Percentiles rank a stretch among this genome's conserved stretches.
Evolutionary conservation across 306 rosid genomes (phyloP).

Genomic region (Herpetospermum pedunculosum): DNA sequence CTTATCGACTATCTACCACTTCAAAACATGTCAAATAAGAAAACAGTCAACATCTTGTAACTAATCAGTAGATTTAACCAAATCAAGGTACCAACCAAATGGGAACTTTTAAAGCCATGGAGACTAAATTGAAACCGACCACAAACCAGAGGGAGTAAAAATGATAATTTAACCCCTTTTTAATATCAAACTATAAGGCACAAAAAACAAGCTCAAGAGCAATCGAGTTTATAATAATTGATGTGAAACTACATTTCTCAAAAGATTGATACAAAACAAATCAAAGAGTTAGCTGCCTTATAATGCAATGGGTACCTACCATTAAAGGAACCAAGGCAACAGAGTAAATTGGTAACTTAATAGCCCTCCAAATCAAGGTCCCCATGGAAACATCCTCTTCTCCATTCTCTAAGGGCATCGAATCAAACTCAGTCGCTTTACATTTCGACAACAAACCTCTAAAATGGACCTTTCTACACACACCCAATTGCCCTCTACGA

Average conservation of each 20-base stretch:
- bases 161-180: not conserved
- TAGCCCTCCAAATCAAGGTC: constrained; percentile 74
- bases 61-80: not conserved
- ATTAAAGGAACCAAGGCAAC: constrained; percentile 87
- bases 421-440: constrained; percentile 11
- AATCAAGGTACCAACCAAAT: not conserved
- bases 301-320: constrained; percentile 27
- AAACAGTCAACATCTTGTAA: not conserved
- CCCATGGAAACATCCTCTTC: constrained; percentile 30
- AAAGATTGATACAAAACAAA: not conserved
- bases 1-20: not conserved
- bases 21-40: not conserved
- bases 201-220: not conserved
- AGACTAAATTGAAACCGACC: not conserved
- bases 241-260: not conserved
- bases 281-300: not conserved
- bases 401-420: constrained; percentile 13
- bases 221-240: not conserved
- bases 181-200: not conserved
- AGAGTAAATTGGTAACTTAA: constrained; percentile 75
- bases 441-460: constrained; percentile 1
- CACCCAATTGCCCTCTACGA: not conserved
- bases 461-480: not conserved
- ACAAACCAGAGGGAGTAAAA: not conserved
- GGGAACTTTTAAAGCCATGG: not conserved